Evolutionary conservation across 768 basidiomycete genomes (phyloP).

Genomic region (Termitomyces sp.): DNA sequence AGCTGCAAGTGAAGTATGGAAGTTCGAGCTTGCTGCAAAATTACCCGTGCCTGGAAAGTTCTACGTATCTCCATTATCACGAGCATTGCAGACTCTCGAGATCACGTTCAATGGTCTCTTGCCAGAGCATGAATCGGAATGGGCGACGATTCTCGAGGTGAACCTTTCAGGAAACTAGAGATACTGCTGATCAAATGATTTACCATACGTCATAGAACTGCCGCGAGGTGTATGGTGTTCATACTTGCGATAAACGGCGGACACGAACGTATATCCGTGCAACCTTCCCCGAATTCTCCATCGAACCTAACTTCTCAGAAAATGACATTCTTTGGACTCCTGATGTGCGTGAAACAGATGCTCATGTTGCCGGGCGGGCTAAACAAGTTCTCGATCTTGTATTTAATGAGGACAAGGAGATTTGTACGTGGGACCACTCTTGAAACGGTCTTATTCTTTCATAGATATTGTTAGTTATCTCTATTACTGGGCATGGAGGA

Average conservation of each 20-base stretch:
- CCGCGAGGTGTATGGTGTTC: slow-evolving; percentile 61
- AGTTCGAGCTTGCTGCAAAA: slow-evolving; percentile 31
- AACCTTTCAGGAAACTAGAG: not conserved
- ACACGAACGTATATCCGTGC: slow-evolving; percentile 40
- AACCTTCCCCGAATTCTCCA: slow-evolving; percentile 44
- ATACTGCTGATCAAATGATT: not conserved
- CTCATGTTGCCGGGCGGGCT: slow-evolving; percentile 43
- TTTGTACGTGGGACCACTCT: not conserved
- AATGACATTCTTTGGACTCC: slow-evolving; percentile 57
- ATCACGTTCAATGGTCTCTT: slow-evolving; percentile 40
- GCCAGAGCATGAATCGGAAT: not conserved
- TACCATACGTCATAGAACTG: slow-evolving; percentile 38
- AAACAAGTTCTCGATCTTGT: slow-evolving; percentile 47
- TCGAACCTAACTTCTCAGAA: slow-evolving; percentile 58
- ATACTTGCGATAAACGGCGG: slow-evolving; percentile 67
- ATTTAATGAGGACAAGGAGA: slow-evolving; percentile 39
- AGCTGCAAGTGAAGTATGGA: slow-evolving; percentile 41
- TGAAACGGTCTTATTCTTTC: not conserved
- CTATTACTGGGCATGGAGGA: slow-evolving; percentile 62
- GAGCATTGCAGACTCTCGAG: slow-evolving; percentile 53
- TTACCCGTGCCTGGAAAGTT: slow-evolving; percentile 51
- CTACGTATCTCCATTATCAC: slow-evolving; percentile 60
- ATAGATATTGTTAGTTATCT: slow-evolving; percentile 40
- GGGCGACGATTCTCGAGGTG: slow-evolving; percentile 2
- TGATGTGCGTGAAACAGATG: slow-evolving; percentile 44